phyloP scores from a whole-genome alignment of 2,329 filamentous ascomycete species.

The Scytalidium sp. region DNA sequence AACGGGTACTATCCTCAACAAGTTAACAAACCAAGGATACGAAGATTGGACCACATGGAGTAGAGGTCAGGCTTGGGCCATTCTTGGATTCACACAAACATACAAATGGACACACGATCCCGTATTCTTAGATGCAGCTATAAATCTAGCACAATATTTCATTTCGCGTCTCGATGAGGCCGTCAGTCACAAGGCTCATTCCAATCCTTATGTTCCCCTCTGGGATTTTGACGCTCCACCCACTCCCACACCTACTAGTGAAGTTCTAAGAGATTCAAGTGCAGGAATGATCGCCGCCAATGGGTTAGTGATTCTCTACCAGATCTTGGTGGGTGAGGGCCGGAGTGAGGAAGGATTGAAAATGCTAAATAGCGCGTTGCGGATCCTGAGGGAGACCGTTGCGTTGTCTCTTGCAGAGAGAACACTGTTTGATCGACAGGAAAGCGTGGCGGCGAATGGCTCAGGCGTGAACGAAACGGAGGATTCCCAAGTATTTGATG shows the following conservation, averaged over 20 bases:
- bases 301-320: conserved; percentile 36
- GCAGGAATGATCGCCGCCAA: conserved; percentile 40
- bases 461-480: conserved; percentile 7
- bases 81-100: conserved; percentile 34
- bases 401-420: conserved; percentile 12
- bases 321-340: conserved; percentile 24
- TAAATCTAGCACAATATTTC: conserved; percentile 45
- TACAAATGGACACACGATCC: conserved; percentile 44
- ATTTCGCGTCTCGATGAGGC: conserved; percentile 32
- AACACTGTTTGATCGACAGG: conserved; percentile 3
- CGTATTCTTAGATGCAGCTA: conserved; percentile 39
- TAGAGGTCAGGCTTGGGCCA: conserved; percentile 19
- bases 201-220: conserved; percentile 24
- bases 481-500: conserved; percentile 22
- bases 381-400: conserved; percentile 16
- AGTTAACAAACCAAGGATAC: conserved; percentile 38
- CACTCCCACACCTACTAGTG: conserved; percentile 1
- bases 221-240: conserved; percentile 48
- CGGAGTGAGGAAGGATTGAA: neutral
- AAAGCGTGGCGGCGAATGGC: neutral
- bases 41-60: conserved; percentile 36
- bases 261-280: conserved; percentile 33
- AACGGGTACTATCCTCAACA: conserved; percentile 30
- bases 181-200: conserved; percentile 6
- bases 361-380: conserved; percentile 9